Evolutionary conservation across 2,329 filamentous ascomycete species (phyloP).

Genomic region (Davidsoniella eucalypti): DNA sequence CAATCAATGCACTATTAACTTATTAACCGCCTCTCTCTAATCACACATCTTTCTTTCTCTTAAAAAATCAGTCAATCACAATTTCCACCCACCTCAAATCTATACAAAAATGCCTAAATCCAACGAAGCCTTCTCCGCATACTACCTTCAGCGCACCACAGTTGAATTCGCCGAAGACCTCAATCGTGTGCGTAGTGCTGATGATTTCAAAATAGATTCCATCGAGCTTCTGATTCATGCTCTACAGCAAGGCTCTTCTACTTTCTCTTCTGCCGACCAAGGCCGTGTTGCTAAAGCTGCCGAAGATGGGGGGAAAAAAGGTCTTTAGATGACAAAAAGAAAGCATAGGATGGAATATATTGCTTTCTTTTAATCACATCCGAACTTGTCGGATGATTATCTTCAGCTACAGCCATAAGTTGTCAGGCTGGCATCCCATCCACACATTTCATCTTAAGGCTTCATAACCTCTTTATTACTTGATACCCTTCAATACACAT

Average conservation of each 20-base stretch:
- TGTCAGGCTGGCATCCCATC: too few species aligned
- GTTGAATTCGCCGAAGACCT: conserved; percentile 59
- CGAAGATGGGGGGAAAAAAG: conserved; percentile 1
- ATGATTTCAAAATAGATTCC: conserved; percentile 52
- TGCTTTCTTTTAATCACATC: background rate
- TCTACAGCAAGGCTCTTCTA: conserved; percentile 47
- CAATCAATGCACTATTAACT: too few species aligned
- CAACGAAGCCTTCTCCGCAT: conserved; percentile 36
- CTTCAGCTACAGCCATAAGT: background rate
- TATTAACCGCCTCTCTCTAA: too few species aligned
- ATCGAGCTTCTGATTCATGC: conserved; percentile 50
- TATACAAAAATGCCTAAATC: background rate
- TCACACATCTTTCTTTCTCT: background rate
- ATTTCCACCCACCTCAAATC: background rate
- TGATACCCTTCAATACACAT: too few species aligned
- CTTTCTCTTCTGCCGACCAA: conserved; percentile 37
- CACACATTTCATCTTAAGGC: too few species aligned
- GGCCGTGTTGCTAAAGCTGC: conserved; percentile 12
- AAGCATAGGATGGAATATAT: background rate
- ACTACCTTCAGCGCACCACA: conserved; percentile 54
- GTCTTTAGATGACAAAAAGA: background rate
- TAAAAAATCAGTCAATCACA: background rate
- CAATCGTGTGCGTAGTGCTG: conserved; percentile 48
- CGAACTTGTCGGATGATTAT: background rate
- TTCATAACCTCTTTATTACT: too few species aligned